phyloP scores from a whole-genome alignment of 352 stramenopile species.

The Plasmopara halstedii region DNA sequence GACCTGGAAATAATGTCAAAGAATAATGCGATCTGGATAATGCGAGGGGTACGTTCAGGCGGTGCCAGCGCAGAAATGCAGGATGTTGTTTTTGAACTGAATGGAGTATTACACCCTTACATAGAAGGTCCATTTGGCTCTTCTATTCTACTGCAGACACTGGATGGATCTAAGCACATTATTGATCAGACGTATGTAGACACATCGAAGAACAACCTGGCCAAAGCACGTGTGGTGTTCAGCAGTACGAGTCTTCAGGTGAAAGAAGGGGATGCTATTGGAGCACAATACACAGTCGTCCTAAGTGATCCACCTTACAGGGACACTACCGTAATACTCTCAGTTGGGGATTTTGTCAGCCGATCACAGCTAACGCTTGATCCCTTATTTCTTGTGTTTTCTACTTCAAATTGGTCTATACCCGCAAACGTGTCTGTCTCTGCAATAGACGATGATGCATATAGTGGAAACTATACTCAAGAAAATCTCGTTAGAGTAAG shows the following conservation, averaged over 20 bases:
- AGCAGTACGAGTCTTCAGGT: constrained; percentile 20
- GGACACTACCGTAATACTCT: constrained; percentile 8
- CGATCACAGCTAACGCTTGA: constrained; percentile 15
- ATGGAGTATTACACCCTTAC: constrained; percentile 31
- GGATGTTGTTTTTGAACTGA: constrained; percentile 21
- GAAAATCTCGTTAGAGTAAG: constrained; percentile 19
- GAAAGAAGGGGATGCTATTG: constrained; percentile 19
- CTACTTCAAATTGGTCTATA: constrained; percentile 35
- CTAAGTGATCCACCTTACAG: constrained; percentile 35
- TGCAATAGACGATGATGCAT: constrained; percentile 18
- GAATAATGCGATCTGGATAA: constrained; percentile 21
- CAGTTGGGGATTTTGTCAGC: constrained; percentile 9
- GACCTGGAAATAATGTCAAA: constrained; percentile 8
- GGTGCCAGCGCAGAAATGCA: constrained; percentile 18
- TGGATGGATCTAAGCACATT: constrained; percentile 26
- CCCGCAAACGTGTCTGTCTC: constrained; percentile 21
- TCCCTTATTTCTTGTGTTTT: constrained; percentile 32
- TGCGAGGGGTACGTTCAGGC: constrained; percentile 12
- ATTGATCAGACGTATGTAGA: constrained; percentile 53
- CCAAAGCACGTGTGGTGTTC: constrained; percentile 31
- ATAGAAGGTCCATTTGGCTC: constrained; percentile 49
- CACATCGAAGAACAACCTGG: constrained; percentile 23
- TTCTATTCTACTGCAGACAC: constrained; percentile 39
- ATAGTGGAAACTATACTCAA: constrained; percentile 4
- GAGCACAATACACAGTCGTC: constrained; percentile 28